A percentile compares a stretch with the other conserved stretches of the same genome.
Evolutionary conservation across 805 yeast genomes (phyloP).

Genomic region (Yamadazyma nakazawae): DNA sequence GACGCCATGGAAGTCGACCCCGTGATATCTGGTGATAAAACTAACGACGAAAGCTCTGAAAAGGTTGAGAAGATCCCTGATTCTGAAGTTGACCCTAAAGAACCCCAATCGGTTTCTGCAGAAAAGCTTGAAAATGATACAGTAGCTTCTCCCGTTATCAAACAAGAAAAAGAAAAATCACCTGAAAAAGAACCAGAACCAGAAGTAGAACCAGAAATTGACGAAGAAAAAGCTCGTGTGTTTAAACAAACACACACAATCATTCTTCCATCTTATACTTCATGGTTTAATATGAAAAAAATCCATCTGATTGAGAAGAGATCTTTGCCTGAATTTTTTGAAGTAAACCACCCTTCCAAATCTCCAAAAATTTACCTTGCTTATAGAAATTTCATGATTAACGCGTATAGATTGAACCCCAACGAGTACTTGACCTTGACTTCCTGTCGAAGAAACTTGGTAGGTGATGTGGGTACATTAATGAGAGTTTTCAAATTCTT

Average conservation of each 20-base stretch:
- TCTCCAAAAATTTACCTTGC: constrained; percentile 78
- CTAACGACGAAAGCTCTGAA: too few relatives aligned
- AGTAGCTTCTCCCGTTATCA: neutral
- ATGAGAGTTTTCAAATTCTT: constrained; percentile 81
- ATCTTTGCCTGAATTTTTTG: constrained; percentile 86
- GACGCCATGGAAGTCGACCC: too few relatives aligned
- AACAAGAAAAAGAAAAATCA: neutral
- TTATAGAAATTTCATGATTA: constrained; percentile 85
- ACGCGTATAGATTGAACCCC: constrained; percentile 84
- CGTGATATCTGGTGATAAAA: too few relatives aligned
- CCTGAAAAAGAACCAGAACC: constrained; percentile 2
- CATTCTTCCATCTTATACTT: constrained; percentile 80
- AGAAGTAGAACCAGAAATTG: constrained; percentile 13
- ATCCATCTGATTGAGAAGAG: constrained; percentile 77
- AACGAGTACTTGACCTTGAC: constrained; percentile 86
- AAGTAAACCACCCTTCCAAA: constrained; percentile 65
- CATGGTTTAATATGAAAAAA: constrained; percentile 77
- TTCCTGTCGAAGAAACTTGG: constrained; percentile 84
- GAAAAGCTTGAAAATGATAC: neutral
- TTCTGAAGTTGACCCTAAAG: too few relatives aligned
- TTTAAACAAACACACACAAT: constrained; percentile 73
- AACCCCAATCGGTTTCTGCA: neutral
- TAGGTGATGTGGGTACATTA: constrained; percentile 88
- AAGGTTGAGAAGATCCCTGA: too few relatives aligned
- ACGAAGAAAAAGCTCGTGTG: constrained; percentile 16